A percentile compares a stretch with the other conserved stretches of the same genome.
These are phyloP conservation scores for Colletotrichum tropicicola DNA, from an alignment of 2,329 filamentous ascomycete species.

Conservation along the genomic window DNA sequence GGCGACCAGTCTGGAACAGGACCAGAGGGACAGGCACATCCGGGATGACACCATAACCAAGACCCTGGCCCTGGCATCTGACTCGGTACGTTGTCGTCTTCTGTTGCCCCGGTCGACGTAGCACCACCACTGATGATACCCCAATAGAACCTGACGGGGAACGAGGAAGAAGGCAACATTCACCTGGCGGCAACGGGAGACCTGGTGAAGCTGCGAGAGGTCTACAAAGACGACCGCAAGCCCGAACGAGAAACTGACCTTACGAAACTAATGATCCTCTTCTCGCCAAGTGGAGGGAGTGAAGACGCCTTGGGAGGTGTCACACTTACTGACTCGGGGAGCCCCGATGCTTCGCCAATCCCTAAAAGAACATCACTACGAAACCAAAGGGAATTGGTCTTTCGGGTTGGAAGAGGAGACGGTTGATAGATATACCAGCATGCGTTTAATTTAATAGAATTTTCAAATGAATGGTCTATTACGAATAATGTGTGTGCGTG, in stretches of 20 bases:
- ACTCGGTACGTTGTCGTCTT: slow-evolving; percentile 20
- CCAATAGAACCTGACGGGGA: not conserved
- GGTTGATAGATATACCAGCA: not conserved
- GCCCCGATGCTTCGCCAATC: not conserved
- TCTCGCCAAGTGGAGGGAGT: not conserved
- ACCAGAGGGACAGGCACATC: slow-evolving; percentile 4
- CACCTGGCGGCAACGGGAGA: slow-evolving; percentile 3
- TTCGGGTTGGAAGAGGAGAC: not conserved
- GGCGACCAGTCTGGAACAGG: slow-evolving; percentile 5
- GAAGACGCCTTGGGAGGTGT: not conserved
- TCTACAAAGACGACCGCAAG: not conserved
- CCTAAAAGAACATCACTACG: no score
- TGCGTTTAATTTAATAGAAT: not conserved
- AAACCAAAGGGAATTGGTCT: not conserved
- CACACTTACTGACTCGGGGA: not conserved
- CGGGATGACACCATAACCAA: slow-evolving; percentile 34
- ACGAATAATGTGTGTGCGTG: not conserved
- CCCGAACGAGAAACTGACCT: not conserved
- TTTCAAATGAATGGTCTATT: not conserved
- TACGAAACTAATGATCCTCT: not conserved
- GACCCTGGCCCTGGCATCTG: slow-evolving; percentile 30
- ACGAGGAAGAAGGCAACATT: not conserved
- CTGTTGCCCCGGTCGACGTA: not conserved
- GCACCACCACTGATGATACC: no score
- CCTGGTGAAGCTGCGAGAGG: not conserved